A percentile compares a stretch with the other conserved stretches of the same genome.
Conservation (phyloP, 2,329 filamentous ascomycete genomes). For the Xylaria sp. region DNA sequence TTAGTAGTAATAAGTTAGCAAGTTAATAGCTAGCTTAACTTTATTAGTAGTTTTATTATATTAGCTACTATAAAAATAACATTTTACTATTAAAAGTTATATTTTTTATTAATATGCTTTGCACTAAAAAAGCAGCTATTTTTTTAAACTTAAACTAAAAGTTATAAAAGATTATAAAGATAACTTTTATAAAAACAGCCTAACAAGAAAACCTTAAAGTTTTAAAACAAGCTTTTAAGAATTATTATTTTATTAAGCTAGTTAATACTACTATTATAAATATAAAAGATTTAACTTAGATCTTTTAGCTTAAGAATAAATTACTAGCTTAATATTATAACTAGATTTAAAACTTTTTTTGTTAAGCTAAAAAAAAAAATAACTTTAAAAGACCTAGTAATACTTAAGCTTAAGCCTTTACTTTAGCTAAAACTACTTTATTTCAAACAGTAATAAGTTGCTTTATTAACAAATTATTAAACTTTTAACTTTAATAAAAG, state of each 20-base stretch:
- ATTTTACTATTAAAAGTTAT: background rate
- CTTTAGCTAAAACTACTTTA: background rate
- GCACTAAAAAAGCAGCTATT: background rate
- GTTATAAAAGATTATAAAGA: background rate
- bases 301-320: background rate
- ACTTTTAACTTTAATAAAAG: background rate
- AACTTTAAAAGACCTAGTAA: background rate
- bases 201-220: background rate
- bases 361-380: background rate
- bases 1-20: background rate
- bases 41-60: background rate
- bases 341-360: background rate
- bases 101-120: conserved; percentile 3
- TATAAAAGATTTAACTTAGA: background rate
- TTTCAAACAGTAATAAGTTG: background rate
- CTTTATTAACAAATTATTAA: background rate
- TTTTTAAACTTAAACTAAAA: conserved; percentile 5
- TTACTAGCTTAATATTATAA: background rate
- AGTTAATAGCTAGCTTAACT: background rate
- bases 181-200: background rate
- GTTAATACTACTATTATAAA: background rate
- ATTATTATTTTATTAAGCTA: background rate
- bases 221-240: background rate
- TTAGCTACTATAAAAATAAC: background rate
- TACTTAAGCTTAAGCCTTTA: background rate